Base-by-base conservation (phyloP, 305 asterid genomes). In the Fraxinus sp. region DNA sequence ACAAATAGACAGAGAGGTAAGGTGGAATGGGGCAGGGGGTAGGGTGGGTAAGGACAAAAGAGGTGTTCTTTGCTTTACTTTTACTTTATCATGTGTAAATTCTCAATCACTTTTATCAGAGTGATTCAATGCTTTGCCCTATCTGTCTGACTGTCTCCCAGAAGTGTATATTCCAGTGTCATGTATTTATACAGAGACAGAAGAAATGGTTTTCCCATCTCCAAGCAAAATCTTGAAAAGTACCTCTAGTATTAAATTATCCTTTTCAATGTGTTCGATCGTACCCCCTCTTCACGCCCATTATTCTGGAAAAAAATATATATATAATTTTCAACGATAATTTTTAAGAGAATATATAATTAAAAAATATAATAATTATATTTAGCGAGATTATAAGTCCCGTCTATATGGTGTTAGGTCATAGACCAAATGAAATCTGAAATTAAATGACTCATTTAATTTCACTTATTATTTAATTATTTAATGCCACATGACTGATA, bases 51-150 rank as follows among this genome's bases (percentile, higher is more conserved):
- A 66, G 33, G 64, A 30, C 36, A 78, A 33, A 46, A 74, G 62
- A 49, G 57, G 74, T 68, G 74, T 68, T 13, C 33, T 72, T 59
- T 44, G 82, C 52, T 41, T 41, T 70, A 62, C 74, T 78, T 87
- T 85, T 76, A 71, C 86, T 84, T 86, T 84, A 73, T 73, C 36
- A 55, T 59, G 78, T 78, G 76, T 74, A 82, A 62, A 68, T 68
- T 84, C 84, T 78, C 81, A 75, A 62, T 49, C 74, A 77, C 33
- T 86, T 83, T 79, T 5, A 49, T 28, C 81, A 79, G 79, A 59
- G 72, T 35, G 49, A 41, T 26, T 26, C 7, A 68, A 26, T 26
- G 74, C 74, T 11, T 68, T 68, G 8, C 74, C 74, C 32, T 18
- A 68, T 46, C n/a, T n/a, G n/a, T n/a, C n/a, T n/a, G n/a, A n/a